These are phyloP conservation scores for Bidens hawaiensis DNA, from an alignment of 140 eudicot genomes.

Conservation along the genomic window DNA sequence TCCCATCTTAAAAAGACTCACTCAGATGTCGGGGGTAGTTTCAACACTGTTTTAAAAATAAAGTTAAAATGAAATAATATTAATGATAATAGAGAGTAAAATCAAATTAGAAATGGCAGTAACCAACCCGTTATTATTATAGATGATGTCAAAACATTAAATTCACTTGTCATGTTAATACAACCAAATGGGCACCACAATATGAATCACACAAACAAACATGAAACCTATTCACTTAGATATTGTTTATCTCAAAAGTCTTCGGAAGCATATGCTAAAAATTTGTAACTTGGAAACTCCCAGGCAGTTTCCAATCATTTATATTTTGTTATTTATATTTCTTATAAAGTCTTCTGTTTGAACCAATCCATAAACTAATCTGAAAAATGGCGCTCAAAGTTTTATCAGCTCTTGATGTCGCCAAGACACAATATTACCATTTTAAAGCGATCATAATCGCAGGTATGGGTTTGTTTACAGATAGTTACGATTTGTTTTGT, in stretches of 20 bases:
- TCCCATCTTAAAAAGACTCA: no score
- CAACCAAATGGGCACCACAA: not conserved
- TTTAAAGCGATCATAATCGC: constrained; percentile 63
- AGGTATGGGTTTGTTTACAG: constrained; percentile 63
- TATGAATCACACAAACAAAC: constrained; percentile 9
- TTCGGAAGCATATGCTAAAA: constrained; percentile 16
- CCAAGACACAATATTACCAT: constrained; percentile 58
- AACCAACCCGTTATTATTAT: not conserved
- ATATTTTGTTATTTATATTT: not conserved
- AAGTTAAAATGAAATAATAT: no score
- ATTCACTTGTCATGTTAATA: not conserved
- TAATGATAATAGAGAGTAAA: no score
- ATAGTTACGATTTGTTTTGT: constrained; percentile 56
- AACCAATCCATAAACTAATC: not conserved
- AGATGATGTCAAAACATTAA: not conserved
- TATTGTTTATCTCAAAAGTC: not conserved
- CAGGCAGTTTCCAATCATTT: not conserved
- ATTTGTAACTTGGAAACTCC: constrained; percentile 14
- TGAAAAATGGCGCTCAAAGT: constrained; percentile 47
- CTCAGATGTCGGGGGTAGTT: no score
- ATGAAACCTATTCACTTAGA: constrained; percentile 3
- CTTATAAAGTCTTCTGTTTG: constrained; percentile 8
- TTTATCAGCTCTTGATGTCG: constrained; percentile 48
- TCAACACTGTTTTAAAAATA: no score
- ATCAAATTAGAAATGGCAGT: not conserved